phyloP scores from a whole-genome alignment of 2,329 filamentous ascomycete genomes.

The Fusarium brachygibbosum region DNA sequence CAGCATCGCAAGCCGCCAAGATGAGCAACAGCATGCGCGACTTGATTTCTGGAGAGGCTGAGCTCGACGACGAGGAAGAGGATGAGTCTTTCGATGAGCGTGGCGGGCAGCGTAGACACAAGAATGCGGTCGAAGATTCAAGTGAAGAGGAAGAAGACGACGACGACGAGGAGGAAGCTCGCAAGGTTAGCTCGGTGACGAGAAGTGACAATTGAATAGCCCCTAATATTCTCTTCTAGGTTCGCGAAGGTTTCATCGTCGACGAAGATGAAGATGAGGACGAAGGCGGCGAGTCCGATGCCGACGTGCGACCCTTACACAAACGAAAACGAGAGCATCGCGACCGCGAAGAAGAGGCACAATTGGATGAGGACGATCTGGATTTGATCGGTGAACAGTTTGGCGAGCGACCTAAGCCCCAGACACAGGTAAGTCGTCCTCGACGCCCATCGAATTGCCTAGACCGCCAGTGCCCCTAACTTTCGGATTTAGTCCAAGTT shows the following conservation, averaged over 20 bases:
- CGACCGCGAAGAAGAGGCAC: constrained; percentile 86
- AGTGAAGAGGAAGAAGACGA: constrained; percentile 95
- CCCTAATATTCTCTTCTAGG: constrained; percentile 62
- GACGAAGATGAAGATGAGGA: constrained; percentile 89
- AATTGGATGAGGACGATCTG: constrained; percentile 94
- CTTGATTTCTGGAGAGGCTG: constrained; percentile 86
- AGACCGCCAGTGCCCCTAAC: constrained; percentile 8
- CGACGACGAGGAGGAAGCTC: constrained; percentile 87
- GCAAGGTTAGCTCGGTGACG: constrained; percentile 68
- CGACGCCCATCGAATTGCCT: neutral
- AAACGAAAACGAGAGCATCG: constrained; percentile 82
- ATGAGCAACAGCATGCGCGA: constrained; percentile 78
- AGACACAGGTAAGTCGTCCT: constrained; percentile 74
- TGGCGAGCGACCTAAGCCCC: constrained; percentile 71
- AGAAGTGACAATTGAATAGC: constrained; percentile 10
- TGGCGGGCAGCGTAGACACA: constrained; percentile 69
- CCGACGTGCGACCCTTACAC: constrained; percentile 65
- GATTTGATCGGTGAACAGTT: constrained; percentile 91
- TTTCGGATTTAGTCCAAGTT: constrained; percentile 77
- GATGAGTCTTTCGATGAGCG: constrained; percentile 87
- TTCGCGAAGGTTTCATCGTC: constrained; percentile 95
- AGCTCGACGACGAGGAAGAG: constrained; percentile 87
- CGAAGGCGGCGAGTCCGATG: constrained; percentile 71
- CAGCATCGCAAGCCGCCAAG: constrained; percentile 52
- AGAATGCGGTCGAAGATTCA: constrained; percentile 76